Conservation (phyloP, 306 rosid species). For the Pyrus betulifolia region DNA sequence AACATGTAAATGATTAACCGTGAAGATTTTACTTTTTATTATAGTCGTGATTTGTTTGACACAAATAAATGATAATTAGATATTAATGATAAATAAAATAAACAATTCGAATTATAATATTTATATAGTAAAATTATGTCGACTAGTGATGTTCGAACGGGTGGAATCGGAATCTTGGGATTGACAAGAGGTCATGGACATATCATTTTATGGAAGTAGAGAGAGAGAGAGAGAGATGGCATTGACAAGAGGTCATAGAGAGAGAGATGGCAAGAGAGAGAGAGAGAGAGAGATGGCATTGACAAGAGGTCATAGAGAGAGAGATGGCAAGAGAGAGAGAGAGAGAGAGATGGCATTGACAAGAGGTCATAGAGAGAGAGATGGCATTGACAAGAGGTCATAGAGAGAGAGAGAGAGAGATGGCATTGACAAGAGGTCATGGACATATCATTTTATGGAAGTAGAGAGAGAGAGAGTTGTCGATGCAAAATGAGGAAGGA, state of each 20-base stretch:
- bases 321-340: background rate
- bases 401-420: constrained; percentile 1
- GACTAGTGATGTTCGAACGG: too few relatives aligned
- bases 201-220: background rate
- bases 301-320: too few relatives aligned
- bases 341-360: background rate
- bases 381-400: too few relatives aligned
- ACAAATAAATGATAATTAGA: too few relatives aligned
- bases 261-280: too few relatives aligned
- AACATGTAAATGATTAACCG: background rate
- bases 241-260: background rate
- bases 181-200: constrained; percentile 1
- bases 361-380: background rate
- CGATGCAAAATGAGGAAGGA: constrained; percentile 1
- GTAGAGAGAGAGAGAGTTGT: constrained; percentile 1
- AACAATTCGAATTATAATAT: too few relatives aligned
- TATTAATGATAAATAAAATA: too few relatives aligned
- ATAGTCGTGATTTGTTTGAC: background rate
- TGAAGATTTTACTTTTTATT: too few relatives aligned
- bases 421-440: background rate
- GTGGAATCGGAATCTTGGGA: too few relatives aligned
- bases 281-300: too few relatives aligned
- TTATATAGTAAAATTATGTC: too few relatives aligned
- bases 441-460: background rate
- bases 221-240: background rate